Evolutionary conservation across 495 filamentous ascomycete genomes (phyloP).

Genomic region (Xylaria sp.): DNA sequence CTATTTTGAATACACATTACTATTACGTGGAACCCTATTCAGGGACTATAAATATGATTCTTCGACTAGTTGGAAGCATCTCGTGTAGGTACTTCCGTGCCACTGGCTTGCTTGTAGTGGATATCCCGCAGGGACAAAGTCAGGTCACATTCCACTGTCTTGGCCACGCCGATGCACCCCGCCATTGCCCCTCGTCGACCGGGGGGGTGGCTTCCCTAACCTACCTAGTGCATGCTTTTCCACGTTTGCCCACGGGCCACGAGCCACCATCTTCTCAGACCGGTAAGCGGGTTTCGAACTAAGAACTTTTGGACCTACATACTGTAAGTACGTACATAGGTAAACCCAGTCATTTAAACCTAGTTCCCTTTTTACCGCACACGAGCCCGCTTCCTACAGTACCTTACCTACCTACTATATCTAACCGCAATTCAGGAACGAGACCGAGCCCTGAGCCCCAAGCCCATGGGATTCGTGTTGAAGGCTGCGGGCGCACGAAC

Average conservation of each 20-base stretch:
- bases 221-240: neutral
- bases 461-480: neutral
- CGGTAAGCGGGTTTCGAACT: neutral
- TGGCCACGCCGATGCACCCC: slow-evolving; percentile 16
- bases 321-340: too few species aligned
- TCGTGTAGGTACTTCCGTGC: slow-evolving; percentile 12
- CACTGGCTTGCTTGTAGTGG: slow-evolving; percentile 10
- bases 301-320: neutral
- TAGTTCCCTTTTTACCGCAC: neutral
- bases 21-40: neutral
- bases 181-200: slow-evolving; percentile 14
- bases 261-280: neutral
- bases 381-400: neutral
- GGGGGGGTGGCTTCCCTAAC: neutral
- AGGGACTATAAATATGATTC: slow-evolving; percentile 8
- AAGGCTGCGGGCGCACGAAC: neutral
- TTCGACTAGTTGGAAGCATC: neutral
- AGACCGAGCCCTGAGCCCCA: too few species aligned
- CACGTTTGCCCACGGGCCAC: neutral
- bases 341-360: too few species aligned
- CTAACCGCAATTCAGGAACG: neutral
- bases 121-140: neutral
- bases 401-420: too few species aligned
- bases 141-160: slow-evolving; percentile 14
- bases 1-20: neutral